phyloP scores from a whole-genome alignment of 2,329 filamentous ascomycete species.

The Domatiomyces globalis region DNA sequence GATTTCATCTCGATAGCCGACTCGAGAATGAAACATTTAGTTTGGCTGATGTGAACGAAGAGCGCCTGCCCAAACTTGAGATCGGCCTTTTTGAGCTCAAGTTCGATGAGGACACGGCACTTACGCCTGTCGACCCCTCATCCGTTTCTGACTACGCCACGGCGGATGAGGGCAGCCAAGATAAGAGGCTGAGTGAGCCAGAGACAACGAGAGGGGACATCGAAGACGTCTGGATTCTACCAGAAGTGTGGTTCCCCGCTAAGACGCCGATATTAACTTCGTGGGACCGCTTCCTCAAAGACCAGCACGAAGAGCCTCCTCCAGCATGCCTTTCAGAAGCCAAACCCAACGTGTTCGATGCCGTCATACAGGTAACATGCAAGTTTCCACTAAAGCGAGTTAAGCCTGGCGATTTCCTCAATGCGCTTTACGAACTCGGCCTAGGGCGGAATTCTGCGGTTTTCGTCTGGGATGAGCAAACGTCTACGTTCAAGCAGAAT shows the following conservation, averaged over 20 bases:
- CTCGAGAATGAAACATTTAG: constrained; percentile 12
- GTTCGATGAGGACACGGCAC: constrained; percentile 8
- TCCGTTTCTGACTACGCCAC: constrained; percentile 12
- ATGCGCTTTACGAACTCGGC: constrained; percentile 27
- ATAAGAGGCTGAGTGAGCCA: constrained; percentile 6
- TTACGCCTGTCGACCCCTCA: constrained; percentile 5
- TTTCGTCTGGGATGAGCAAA: constrained; percentile 27
- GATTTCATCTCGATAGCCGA: constrained; percentile 9
- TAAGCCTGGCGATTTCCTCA: constrained; percentile 26
- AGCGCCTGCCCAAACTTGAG: constrained; percentile 6
- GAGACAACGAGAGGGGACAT: constrained; percentile 4
- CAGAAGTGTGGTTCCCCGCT: constrained; percentile 14
- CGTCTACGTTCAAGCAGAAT: not conserved
- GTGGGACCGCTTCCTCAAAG: constrained; percentile 30
- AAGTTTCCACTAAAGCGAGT: constrained; percentile 11
- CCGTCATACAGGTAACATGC: constrained; percentile 18
- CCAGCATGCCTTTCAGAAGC: constrained; percentile 33
- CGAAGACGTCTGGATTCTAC: constrained; percentile 25
- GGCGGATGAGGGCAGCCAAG: constrained; percentile 12
- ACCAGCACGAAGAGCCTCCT: constrained; percentile 20
- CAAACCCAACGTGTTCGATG: constrained; percentile 27
- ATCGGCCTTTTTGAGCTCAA: constrained; percentile 6
- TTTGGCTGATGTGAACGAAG: constrained; percentile 6
- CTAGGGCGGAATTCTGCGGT: constrained; percentile 32
- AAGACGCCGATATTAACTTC: constrained; percentile 19